Evolutionary conservation across 1,139 yeast species (phyloP).

Genomic region (Candida albicans): DNA sequence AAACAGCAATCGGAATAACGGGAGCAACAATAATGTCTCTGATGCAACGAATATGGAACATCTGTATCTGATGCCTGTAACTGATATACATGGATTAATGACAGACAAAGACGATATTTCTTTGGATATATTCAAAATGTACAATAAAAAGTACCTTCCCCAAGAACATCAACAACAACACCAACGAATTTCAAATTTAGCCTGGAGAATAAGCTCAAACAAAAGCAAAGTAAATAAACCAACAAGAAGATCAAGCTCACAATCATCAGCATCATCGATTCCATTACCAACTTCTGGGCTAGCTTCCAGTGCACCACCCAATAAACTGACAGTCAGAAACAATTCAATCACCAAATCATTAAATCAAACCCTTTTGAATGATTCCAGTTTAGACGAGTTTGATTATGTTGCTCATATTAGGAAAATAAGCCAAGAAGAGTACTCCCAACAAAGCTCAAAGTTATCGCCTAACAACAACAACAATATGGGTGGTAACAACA

Average conservation of each 20-base stretch:
- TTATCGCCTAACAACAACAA: neutral
- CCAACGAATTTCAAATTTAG: conserved; percentile 45
- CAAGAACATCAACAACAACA: conserved; percentile 23
- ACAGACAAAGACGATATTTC: conserved; percentile 14
- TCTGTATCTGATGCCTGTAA: conserved; percentile 6
- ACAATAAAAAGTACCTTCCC: conserved; percentile 44
- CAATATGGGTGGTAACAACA: neutral
- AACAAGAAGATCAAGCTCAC: conserved; percentile 5
- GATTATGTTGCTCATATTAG: conserved; percentile 51
- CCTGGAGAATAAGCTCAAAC: conserved; percentile 39
- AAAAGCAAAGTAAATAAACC: conserved; percentile 26
- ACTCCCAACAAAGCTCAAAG: conserved; percentile 11
- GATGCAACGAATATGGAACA: neutral
- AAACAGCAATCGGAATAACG: neutral
- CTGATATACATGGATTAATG: conserved; percentile 11
- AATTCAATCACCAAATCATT: conserved; percentile 7
- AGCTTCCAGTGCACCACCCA: neutral
- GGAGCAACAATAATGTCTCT: neutral
- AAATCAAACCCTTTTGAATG: conserved; percentile 13
- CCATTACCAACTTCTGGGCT: neutral
- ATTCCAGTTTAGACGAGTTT: conserved; percentile 41
- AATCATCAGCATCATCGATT: conserved; percentile 1
- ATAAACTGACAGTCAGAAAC: conserved; percentile 10
- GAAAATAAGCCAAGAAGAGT: conserved; percentile 44
- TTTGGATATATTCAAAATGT: conserved; percentile 31